phyloP scores from a whole-genome alignment of 2,329 filamentous ascomycete genomes.

The Colletotrichum sp. region DNA sequence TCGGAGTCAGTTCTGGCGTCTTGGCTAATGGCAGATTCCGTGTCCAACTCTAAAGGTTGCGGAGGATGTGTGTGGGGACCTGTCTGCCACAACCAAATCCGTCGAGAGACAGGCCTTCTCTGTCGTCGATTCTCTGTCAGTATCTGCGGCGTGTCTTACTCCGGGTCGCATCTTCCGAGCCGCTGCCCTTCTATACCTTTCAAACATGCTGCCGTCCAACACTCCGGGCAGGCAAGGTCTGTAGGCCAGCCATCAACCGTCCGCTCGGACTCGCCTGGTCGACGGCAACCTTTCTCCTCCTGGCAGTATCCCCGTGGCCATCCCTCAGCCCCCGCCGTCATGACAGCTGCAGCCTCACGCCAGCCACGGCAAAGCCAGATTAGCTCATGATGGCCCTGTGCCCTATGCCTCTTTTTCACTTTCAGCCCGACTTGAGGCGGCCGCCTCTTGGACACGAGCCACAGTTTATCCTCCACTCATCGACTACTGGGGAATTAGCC shows the following conservation, averaged over 20 bases:
- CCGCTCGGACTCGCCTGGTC: not conserved
- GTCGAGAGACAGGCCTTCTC: not conserved
- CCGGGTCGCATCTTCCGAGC: not conserved
- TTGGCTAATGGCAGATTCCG: not conserved
- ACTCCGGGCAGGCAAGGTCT: constrained; percentile 5
- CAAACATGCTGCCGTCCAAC: not conserved
- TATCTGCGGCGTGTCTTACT: not conserved
- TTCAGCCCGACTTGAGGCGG: constrained; percentile 1
- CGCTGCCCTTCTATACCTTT: not conserved
- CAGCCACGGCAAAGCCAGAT: not conserved
- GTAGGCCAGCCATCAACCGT: not conserved
- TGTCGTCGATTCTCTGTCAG: constrained; percentile 1
- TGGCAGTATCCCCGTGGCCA: not conserved
- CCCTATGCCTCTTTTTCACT: not conserved
- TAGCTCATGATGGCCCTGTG: not conserved
- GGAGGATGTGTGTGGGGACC: not conserved
- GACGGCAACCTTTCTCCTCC: not conserved
- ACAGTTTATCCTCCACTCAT: not conserved
- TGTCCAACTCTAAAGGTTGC: not conserved
- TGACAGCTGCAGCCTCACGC: constrained; percentile 2
- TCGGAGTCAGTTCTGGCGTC: not conserved
- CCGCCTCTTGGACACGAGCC: constrained; percentile 8
- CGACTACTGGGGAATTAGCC: not conserved
- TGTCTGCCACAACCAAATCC: not conserved
- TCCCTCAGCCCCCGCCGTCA: constrained; percentile 11